Base-by-base conservation (phyloP, 495 filamentous ascomycete species). In the Podospora conica region DNA sequence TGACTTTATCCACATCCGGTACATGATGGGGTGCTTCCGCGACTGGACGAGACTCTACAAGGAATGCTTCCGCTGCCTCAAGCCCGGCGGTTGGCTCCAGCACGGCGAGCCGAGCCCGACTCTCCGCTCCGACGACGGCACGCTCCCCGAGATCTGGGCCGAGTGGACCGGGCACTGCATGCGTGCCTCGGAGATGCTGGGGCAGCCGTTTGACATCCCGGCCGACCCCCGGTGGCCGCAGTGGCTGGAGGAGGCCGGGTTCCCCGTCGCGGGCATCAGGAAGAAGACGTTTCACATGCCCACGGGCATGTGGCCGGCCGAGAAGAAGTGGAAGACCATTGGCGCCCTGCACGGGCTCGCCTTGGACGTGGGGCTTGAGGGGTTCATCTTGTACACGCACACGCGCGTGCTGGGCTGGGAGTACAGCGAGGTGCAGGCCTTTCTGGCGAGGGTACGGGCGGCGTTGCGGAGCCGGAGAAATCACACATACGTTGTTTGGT, bases 1-100 rank as follows among this genome's bases (percentile, higher is more conserved):
- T 68, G 89, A 91, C 76, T 88, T 85, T 66, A 80, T 91, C 59
- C 87, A 90, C 74, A 78, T 85, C 6, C 82, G 86, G 29, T 75
- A 79, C 15, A 70, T 89, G 54, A 80, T 81, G 60, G 85, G 84
- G 23, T 80, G 77, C 23, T 78, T 90, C 58, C 70, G 68, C 18
- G 80, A 89, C 69, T 90, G 87, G 86, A 74, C 77, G 5, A 72
- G 66, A 22, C 76, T 78, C 2, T 75, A 79, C 53, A 23, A 65
- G 24, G 68, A 82, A 55, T 70, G 68, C 8, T 79, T 71, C 63
- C 59, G 57, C 2, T 63, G 69, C 5, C 69, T 78, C 25, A 79
- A 77, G 60, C 81, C 81, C 11, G 81, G 81, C 18, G 78, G 79
- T 6, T 76, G 70, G 70, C 40, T 79, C 25, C 69, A 79, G 55